phyloP scores from a whole-genome alignment of 192 early-diverging fungal genomes.

The Backusella macrospora region DNA sequence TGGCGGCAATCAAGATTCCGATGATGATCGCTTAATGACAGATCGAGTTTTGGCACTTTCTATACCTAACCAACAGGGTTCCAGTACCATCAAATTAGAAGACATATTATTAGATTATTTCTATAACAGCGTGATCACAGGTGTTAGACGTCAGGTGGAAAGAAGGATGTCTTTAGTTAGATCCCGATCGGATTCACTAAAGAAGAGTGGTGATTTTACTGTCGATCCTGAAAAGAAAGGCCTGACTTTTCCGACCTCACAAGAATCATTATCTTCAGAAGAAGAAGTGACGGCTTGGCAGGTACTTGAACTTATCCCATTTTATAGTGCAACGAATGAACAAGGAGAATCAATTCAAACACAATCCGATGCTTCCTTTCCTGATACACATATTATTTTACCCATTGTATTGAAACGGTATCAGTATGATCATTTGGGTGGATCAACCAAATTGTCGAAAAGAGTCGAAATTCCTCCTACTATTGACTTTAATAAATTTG shows the following conservation, averaged over 20 bases:
- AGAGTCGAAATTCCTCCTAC: neutral
- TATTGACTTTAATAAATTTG: conserved; percentile 1
- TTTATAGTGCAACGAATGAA: neutral
- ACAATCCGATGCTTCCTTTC: conserved; percentile 53
- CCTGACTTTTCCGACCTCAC: neutral
- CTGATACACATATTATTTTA: conserved; percentile 32
- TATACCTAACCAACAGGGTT: neutral
- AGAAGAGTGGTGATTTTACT: neutral
- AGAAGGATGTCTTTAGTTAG: neutral
- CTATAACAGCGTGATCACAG: conserved; percentile 12
- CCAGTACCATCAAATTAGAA: neutral
- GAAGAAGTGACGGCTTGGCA: neutral
- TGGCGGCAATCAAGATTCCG: conserved; percentile 8
- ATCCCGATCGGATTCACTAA: neutral
- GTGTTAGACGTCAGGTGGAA: conserved; percentile 9
- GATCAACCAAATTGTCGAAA: neutral
- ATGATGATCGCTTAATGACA: neutral
- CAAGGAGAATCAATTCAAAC: conserved; percentile 21
- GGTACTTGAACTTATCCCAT: neutral
- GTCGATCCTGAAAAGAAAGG: conserved; percentile 3
- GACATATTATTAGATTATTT: neutral
- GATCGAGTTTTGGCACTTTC: neutral
- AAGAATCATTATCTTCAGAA: neutral
- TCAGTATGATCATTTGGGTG: neutral
- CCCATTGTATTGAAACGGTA: conserved; percentile 12